phyloP scores from a whole-genome alignment of 2,329 filamentous ascomycete species.

The Pseudogymnoascus sp. region DNA sequence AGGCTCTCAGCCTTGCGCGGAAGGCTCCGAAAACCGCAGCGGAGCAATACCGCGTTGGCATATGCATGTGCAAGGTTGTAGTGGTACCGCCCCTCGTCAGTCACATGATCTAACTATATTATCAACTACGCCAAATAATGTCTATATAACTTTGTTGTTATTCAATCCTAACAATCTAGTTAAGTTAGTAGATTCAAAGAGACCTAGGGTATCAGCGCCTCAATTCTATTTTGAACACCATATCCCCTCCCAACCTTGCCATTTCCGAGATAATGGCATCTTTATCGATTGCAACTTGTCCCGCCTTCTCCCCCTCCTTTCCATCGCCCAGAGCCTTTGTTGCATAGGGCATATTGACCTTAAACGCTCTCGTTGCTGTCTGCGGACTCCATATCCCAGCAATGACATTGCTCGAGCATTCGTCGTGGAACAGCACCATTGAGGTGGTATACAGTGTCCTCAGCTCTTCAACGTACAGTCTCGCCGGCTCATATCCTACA shows the following conservation, averaged over 20 bases:
- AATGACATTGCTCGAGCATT: conserved; percentile 47
- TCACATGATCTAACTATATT: background rate
- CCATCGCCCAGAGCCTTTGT: conserved; percentile 43
- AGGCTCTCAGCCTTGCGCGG: background rate
- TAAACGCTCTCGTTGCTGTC: conserved; percentile 46
- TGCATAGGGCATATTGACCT: conserved; percentile 62
- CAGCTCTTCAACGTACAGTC: conserved; percentile 60
- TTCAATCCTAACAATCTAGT: background rate
- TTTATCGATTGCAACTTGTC: conserved; percentile 56
- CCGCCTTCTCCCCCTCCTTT: conserved; percentile 32
- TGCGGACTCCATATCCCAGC: conserved; percentile 60
- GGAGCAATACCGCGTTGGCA: background rate
- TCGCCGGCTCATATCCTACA: conserved; percentile 52
- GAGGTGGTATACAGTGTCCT: conserved; percentile 57
- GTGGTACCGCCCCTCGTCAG: too few species aligned
- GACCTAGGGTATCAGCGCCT: conserved; percentile 18
- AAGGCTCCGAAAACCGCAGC: conserved; percentile 3
- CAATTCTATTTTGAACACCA: conserved; percentile 60
- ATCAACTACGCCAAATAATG: background rate
- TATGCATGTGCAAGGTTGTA: background rate
- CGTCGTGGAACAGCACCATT: conserved; percentile 73
- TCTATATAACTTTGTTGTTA: conserved; percentile 6
- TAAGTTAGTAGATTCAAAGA: conserved; percentile 3
- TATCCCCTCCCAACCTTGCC: conserved; percentile 54
- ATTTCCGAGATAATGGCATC: conserved; percentile 65